Conservation (phyloP, 2,329 filamentous ascomycete species). For the Pseudogymnoascus sp. region DNA sequence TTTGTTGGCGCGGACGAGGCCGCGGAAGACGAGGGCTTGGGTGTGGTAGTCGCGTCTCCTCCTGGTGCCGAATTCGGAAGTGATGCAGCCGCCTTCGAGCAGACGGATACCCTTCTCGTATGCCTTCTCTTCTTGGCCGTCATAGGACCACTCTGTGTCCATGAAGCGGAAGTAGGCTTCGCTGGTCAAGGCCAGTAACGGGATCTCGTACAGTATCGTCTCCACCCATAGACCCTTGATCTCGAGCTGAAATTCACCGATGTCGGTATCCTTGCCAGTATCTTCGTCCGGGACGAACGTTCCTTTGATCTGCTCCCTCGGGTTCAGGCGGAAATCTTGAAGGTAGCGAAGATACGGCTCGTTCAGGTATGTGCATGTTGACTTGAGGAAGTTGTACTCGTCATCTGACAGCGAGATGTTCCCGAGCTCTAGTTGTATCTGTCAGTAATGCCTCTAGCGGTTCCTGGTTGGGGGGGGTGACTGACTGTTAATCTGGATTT, state of each 20-base stretch:
- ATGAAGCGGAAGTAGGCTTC: constrained; percentile 98
- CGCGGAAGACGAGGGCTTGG: constrained; percentile 84
- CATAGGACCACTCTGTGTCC: constrained; percentile 86
- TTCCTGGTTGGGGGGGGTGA: constrained; percentile 18
- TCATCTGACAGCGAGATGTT: constrained; percentile 73
- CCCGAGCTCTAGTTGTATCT: constrained; percentile 58
- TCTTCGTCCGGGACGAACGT: constrained; percentile 55
- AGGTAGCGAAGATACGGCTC: constrained; percentile 75
- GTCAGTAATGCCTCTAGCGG: constrained; percentile 23
- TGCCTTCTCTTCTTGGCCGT: constrained; percentile 79
- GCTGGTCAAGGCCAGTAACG: constrained; percentile 81
- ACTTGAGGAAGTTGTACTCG: constrained; percentile 72
- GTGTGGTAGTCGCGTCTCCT: constrained; percentile 90
- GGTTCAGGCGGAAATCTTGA: constrained; percentile 72
- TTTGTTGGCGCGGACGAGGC: constrained; percentile 71
- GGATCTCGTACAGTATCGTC: constrained; percentile 97
- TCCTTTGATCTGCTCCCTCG: constrained; percentile 63
- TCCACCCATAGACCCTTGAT: constrained; percentile 85
- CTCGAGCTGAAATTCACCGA: constrained; percentile 70
- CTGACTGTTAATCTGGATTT: constrained; percentile 73
- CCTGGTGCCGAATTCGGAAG: constrained; percentile 91
- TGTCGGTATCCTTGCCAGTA: constrained; percentile 55
- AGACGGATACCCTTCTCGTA: constrained; percentile 73
- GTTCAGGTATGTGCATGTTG: constrained; percentile 74
- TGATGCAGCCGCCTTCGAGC: constrained; percentile 74